Base-by-base conservation (phyloP, 192 early-diverging fungal species). In the Coemansia sp. region DNA sequence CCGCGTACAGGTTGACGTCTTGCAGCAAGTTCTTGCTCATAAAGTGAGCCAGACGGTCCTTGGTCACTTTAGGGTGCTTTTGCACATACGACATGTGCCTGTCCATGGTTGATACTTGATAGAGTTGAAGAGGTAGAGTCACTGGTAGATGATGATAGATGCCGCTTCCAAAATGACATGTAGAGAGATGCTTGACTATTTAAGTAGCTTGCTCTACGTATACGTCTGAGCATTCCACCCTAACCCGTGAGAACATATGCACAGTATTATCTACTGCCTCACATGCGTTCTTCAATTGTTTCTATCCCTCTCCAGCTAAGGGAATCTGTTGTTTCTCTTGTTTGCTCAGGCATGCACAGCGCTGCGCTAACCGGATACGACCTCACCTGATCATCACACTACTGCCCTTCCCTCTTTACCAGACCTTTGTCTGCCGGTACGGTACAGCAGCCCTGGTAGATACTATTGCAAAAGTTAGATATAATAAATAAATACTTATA, bases 1-100 rank as follows among this genome's bases (percentile, higher is more conserved):
- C 76, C 42, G 85, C 81, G 15, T 72, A 76, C 66, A 91, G 85
- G 74, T 91, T 89, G 47, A 91, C 92, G 66, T 94, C 91, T 12
- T 82, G 80, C 66, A 90, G 93, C 67, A 89, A 87, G 38, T 87
- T 88, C 1, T 74, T 66, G 22, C 87, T 73, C n/a, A 90, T 73
- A 67, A 96, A 97, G 54, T 91, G 95, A 27, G 82, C 72, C 11
- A 94, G 79, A 2, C 95, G 87, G 52, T 88, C 85, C 61, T 92
- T 71, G 7, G 94, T 95, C 46, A 99, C 93, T 49, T 77, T 78
- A 2, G 91, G 90, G 68, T 93, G 91, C 82, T 92, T 87, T 44
- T 86, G 84, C 57, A 85, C 41, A 60, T 80, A 85, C 38, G 75
- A 75, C 70, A 75, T 75, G 20, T 73, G 72, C 33, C 67, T 63